A percentile compares a stretch with the other conserved stretches of the same genome.
Evolutionary conservation across 306 rosid species (phyloP).

Genomic region (Gleditsia sinensis): DNA sequence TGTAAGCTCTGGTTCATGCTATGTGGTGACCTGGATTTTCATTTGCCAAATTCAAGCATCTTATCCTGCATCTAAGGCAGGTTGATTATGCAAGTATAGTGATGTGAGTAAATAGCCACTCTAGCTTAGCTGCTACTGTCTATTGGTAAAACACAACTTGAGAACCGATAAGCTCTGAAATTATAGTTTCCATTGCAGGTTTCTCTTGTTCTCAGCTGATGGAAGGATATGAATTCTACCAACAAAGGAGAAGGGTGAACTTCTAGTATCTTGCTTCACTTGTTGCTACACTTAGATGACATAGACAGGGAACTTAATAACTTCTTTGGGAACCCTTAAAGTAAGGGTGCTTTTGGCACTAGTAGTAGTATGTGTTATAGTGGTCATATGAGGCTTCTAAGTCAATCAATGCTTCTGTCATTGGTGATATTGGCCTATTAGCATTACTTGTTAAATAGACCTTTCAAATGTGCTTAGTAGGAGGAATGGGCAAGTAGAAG

Average conservation of each 20-base stretch:
- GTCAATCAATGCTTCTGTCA: not conserved
- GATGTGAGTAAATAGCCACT: not conserved
- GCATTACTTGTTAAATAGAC: not conserved
- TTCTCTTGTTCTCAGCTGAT: not conserved
- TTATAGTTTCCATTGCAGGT: not conserved
- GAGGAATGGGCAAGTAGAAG: not conserved
- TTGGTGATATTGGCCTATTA: not conserved
- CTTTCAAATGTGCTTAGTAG: not conserved
- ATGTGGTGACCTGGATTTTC: not conserved
- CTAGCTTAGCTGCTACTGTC: not conserved
- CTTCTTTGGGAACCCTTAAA: not conserved
- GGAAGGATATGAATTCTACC: not conserved
- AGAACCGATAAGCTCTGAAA: not conserved
- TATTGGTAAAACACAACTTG: not conserved
- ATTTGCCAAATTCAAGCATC: not conserved
- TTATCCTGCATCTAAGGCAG: not conserved
- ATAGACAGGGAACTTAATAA: not conserved
- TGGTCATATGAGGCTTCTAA: not conserved
- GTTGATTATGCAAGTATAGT: not conserved
- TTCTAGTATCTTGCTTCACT: not conserved
- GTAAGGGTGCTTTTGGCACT: not conserved
- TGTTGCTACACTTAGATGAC: not conserved
- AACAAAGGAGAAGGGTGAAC: not conserved
- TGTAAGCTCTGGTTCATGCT: not conserved
- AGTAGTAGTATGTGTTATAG: not conserved